Evolutionary conservation across 2,329 filamentous ascomycete genomes (phyloP), one percentile per base, ranked within the genome.

Genomic region (Verticillium longisporum): DNA sequence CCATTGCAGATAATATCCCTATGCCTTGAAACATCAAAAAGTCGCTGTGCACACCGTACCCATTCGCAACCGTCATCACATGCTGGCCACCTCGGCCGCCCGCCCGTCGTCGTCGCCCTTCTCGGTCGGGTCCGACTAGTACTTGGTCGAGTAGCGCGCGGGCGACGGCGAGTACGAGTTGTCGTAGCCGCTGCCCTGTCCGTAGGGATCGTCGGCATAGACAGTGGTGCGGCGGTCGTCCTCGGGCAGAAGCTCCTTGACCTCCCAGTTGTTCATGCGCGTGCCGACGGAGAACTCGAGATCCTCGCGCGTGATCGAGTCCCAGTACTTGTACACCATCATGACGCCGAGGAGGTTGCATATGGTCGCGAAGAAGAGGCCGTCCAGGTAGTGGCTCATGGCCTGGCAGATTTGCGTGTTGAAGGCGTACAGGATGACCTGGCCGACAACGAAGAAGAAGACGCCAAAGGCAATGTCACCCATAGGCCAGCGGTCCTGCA

Each of bases 301-400:
- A 74, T 99, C 95, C 77, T 99, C 95, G 72, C 91, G 92, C 26
- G 95, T 99, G 75, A 99, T 99, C 15, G 93, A 97, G 73, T 99
- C 95, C 95, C 95, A 99, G 81, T 96, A 99, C 92, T 99, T 99
- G 84, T 99, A 99, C 41, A 99, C 88, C 95, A 98, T 99, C 95
- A 99, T 99, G 63, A 99, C 94, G 13, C 88, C 92, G 54, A 99
- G 80, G 55, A 99, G 78, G 72, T 99, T 99, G 80, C 92, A 95
- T 60, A 94, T 88, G 0, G 94, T 97, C 4, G 92, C 91, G 71
- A 99, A 93, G 78, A 98, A 96, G 56, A 98, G 77, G 0, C 94
- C 94, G 71, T 99, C 95, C 57, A 99, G 77, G 72, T 98, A 99
- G 75, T 99, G 95, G 75, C 91, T 88, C 45, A 93, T 87, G 56